Base-by-base conservation (phyloP, 2,329 filamentous ascomycete genomes). In the Dactylellina sp. region DNA sequence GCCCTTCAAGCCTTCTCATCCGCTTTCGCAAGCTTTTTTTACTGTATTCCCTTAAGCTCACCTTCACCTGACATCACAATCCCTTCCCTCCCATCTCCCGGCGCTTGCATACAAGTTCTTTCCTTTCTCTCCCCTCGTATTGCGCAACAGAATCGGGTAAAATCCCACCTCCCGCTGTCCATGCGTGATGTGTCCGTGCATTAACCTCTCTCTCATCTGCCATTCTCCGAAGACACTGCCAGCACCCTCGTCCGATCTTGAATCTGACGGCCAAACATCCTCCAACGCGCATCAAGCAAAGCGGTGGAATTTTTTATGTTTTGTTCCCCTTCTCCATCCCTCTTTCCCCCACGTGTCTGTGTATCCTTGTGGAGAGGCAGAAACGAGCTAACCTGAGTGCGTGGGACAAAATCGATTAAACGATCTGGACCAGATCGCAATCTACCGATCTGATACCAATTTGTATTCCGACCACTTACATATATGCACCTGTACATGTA, bases 141-240 rank as follows among this genome's bases (percentile, higher is more conserved):
- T 61, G 55, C 47, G 60, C 56, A 74, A 60, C 70, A 66, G 53
- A 66, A 74, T 74, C 61, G 56, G 70, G 70, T 74, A 74, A 74
- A n/a, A 74, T 50, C 32, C 37, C 20, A 28, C 47, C 53, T 28
- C 53, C 44, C 50, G n/a, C 35, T 25, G 11, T 25, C 46, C 22
- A n/a, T 49, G 20, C 24, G n/a, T 25, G 20, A 46, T 22, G 42
- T 46, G 16, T 46, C 22, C 20, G 42, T 46, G 5, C 42, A 46
- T 49, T 14, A n/a, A 49, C 22, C 42, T 47, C 20, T 47, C 18
- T 50, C 18, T 50, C 22, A 3, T 47, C 20, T 24, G 7, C 46
- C 46, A 6, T 22, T 12, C 24, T 2, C 20, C 9, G 6, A 20
- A 7, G 4, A 4, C 16, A 46, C 46, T 12, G 22, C 2, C 18